Base-by-base conservation (phyloP, 257 asterid species). In the Pogostemon cablin region DNA sequence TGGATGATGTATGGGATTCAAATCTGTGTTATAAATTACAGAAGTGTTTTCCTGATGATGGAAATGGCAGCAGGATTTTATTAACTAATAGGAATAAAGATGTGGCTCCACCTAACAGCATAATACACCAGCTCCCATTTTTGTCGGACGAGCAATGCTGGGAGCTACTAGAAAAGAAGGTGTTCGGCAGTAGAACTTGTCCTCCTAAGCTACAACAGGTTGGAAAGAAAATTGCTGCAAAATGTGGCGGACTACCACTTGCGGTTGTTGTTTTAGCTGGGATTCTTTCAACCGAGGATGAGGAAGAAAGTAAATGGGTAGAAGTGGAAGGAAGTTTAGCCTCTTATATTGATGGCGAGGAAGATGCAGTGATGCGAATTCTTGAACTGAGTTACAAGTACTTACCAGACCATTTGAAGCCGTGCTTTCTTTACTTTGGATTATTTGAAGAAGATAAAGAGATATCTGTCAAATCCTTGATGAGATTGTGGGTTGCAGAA, bases 211-310 rank as follows among this genome's bases (percentile, higher is more conserved):
- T 79, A 68, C 3, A 15, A 40, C 25, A 2, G 3, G 2, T 48
- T 1, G 80, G 82, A 10, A 17, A 62, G 69, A 3, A 32, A 39
- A 79, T 79, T 2, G 80, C 76, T 2, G 4, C 3, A 20, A 47
- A 62, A 4, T 82, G 82, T 6, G 1, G 11, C 0, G 86, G 86
- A 3, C 48, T 79, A n/a, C 84, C 86, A n/a, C 74, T 79, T 37
- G 58, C 76, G 1, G 72, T 82, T 38, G 78, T 79, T 67, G 65
- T 77, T 3, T n/a, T 77, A 8, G 84, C 82, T 50, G 80, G 79
- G 17, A 56, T 77, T 50, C 80, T 82, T 34, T 54, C 53, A 40
- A 39, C 9, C 32, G 32, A 1, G 74, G 25, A 35, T 9, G 52
- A 20, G 68, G 62, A 52, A 7, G 48, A 37, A 61, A 54, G 15